Base-by-base conservation (phyloP, 2,329 filamentous ascomycete species). In the Malbranchea zuffiana region DNA sequence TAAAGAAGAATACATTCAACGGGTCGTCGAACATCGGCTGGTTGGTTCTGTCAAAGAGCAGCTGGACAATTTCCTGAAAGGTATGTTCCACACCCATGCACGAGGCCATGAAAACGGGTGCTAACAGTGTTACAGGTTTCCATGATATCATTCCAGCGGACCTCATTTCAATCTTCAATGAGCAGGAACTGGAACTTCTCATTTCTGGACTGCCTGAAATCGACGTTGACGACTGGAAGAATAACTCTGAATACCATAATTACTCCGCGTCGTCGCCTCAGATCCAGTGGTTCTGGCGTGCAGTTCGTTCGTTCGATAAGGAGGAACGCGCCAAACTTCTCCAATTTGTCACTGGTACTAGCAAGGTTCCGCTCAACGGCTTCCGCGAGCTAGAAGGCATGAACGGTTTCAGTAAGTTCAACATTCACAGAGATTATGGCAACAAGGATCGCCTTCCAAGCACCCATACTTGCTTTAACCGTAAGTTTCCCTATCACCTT, bases 231-330 rank as follows among this genome's bases (percentile, higher is more conserved):
- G 90, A 98, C 63, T 98, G 90, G 90, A 95, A 94, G 74, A 86
- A 83, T 63, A 94, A 95, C 62, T 93, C 88, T 2, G 92, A 98
- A 56, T 96, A 98, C 52, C 88, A 96, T 63, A 96, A 96, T 61
- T 98, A 98, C 66, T 85, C 77, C 3, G 80, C 84, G 20, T 88
- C 87, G 0, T 95, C 90, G 3, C 83, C 85, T 29, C 92, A 98
- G 58, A 94, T 98, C 42, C 87, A 96, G 59, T 98, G 90, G 90
- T 98, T 98, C 75, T 98, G 90, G 90, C 81, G 92, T 53, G 90
- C 90, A 17, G 78, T 98, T 28, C 80, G 90, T 50, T 94, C 87
- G 3, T 98, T 95, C 55, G 92, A 96, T 67, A 96, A 96, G 66
- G 92, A 98, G 66, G 92, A 98, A 65, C 83, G 85, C 43, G 90